Evolutionary conservation across 2,329 filamentous ascomycete genomes (phyloP), one percentile per base, ranked within the genome.

Genomic region (Phyllosticta citribraziliensis): DNA sequence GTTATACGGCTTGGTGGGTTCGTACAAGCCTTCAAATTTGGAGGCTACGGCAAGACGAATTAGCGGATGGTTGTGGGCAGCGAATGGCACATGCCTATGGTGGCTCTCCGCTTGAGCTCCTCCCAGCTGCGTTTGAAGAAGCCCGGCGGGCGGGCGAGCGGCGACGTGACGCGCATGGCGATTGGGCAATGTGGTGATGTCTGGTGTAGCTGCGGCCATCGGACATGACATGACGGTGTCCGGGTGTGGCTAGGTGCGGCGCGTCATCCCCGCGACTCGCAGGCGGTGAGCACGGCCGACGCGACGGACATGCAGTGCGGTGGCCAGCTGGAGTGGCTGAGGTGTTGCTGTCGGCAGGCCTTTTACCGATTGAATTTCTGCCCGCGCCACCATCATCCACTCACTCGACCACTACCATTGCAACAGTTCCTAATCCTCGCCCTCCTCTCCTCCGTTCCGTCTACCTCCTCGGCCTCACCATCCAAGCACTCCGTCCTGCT

Each of bases 1-100:
- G 6, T 81, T 77, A 63, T 83, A 84, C 1, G 88, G 86, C 24
- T 82, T 83, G 1, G 79, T 80, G 24, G 88, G 83, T 25, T 81
- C 81, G 66, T 84, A 85, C 67, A 91, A 79, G 56, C 82, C 86
- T 74, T 92, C 88, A 66, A 88, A 79, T 58, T 82, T 88, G 65
- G 89, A 73, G 47, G 84, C 89, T 91, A 69, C 57, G 54, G 20
- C 58, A 57, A 22, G 1, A 20, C 64, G 63, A 62, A 67, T 75
- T 60, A 70, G 64, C 63, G 58, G 62, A 59, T 70, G 59, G 63
- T 57, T 62, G 51, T 54, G 19, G 47, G 25, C 11, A 75, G 67
- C 63, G 19, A 73, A 65, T 22, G 64, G 57, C 56, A 54, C 63
- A 64, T 70, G 84, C 82, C 81, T 63, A 82, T 79, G 64, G 71